These are phyloP conservation scores for Fusarium neocosmosporiellum DNA, from an alignment of 2,329 filamentous ascomycete species.

Conservation along the genomic window DNA sequence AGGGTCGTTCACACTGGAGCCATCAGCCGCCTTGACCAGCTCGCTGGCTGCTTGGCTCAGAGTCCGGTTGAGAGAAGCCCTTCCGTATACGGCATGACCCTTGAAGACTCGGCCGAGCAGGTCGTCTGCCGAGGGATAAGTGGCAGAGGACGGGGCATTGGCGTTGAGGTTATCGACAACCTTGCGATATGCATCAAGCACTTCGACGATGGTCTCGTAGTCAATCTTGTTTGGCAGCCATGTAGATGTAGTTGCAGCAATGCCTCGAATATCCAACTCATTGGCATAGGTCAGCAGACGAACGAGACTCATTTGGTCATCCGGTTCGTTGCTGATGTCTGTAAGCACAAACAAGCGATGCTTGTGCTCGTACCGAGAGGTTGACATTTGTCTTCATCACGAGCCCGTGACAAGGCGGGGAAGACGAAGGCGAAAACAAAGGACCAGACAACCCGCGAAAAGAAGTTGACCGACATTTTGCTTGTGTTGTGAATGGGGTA, in stretches of 20 bases:
- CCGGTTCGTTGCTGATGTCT: slow-evolving; percentile 14
- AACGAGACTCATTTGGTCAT: slow-evolving; percentile 17
- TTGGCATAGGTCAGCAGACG: slow-evolving; percentile 14
- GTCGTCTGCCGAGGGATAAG: neutral
- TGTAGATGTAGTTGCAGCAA: slow-evolving; percentile 56
- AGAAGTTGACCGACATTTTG: neutral
- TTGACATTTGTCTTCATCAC: neutral
- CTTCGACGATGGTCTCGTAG: slow-evolving; percentile 50
- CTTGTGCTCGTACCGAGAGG: slow-evolving; percentile 7
- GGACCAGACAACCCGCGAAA: neutral
- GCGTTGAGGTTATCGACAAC: neutral
- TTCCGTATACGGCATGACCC: slow-evolving; percentile 36
- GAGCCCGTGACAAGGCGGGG: neutral
- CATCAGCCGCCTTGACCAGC: slow-evolving; percentile 44
- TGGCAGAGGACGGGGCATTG: neutral
- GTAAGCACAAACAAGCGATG: slow-evolving; percentile 10
- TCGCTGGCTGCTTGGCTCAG: slow-evolving; percentile 6
- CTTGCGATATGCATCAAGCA: neutral
- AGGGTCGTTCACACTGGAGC: slow-evolving; percentile 53
- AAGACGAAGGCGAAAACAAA: neutral
- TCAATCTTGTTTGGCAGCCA: slow-evolving; percentile 54
- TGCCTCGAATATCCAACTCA: slow-evolving; percentile 47
- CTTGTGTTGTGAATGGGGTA: neutral
- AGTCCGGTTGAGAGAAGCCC: neutral
- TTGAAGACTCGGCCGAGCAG: neutral